phyloP scores from a whole-genome alignment of 2,329 filamentous ascomycete species.

The Trichoderma afroharzianum region DNA sequence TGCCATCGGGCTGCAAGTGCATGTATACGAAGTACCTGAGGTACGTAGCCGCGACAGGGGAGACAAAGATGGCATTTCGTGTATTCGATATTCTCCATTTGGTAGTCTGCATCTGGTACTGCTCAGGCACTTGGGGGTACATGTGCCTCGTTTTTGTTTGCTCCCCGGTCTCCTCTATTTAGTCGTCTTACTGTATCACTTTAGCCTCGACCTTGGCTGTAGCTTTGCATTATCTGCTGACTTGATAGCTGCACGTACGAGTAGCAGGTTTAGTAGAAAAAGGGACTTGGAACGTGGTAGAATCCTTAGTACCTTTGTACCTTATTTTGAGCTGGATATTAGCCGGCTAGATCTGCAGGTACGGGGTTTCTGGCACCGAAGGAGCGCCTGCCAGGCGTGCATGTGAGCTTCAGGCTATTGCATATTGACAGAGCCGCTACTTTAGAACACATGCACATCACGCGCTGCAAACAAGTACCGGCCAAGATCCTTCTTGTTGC shows the following conservation, averaged over 20 bases:
- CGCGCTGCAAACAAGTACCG: neutral
- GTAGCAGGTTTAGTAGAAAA: neutral
- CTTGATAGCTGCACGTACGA: neutral
- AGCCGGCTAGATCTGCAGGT: neutral
- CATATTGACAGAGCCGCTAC: neutral
- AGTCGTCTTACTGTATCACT: neutral
- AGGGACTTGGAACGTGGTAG: neutral
- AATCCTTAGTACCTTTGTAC: neutral
- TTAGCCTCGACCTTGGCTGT: neutral
- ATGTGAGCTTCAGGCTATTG: neutral
- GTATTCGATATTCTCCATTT: neutral
- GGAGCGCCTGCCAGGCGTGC: neutral
- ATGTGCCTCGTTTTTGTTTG: neutral
- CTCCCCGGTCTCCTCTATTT: neutral
- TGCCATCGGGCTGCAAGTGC: neutral
- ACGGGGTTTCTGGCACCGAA: slow-evolving; percentile 1
- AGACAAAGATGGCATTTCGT: neutral
- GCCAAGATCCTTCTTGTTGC: neutral
- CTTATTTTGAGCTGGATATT: neutral
- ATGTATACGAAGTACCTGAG: neutral
- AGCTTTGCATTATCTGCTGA: neutral
- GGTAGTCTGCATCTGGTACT: neutral
- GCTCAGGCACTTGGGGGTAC: neutral
- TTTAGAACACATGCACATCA: neutral
- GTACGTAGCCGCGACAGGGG: neutral